Evolutionary conservation across 148 eudicot genomes (phyloP).

Genomic region (Euryodendron excelsum): DNA sequence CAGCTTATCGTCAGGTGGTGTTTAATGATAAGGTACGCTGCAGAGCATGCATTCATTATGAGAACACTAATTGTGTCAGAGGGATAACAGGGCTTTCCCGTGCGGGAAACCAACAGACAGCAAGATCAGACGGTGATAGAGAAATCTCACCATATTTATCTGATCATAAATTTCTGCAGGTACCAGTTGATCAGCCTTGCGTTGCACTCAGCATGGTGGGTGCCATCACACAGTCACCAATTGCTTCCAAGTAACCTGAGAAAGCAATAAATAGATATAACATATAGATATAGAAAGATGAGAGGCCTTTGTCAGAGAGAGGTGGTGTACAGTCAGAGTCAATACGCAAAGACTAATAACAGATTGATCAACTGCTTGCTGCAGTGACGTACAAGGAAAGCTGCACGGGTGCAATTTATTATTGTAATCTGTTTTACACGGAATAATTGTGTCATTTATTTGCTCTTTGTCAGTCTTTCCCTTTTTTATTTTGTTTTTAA

Average conservation of each 20-base stretch:
- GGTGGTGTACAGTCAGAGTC: too few species aligned
- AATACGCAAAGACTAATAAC: background rate
- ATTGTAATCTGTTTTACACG: background rate
- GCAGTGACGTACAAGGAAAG: background rate
- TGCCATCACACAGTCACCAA: slow-evolving; percentile 60
- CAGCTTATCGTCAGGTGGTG: too few species aligned
- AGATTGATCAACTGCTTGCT: background rate
- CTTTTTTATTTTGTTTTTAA: background rate
- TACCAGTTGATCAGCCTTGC: slow-evolving; percentile 82
- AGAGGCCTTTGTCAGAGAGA: too few species aligned
- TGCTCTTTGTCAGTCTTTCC: too few species aligned
- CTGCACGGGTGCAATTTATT: slow-evolving; percentile 5
- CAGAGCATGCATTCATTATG: background rate
- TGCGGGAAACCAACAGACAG: background rate
- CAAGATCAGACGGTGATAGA: background rate
- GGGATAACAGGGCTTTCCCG: background rate
- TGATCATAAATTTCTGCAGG: slow-evolving; percentile 37
- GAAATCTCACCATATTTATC: background rate
- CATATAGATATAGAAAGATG: background rate
- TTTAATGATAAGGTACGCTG: background rate
- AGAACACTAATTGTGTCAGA: background rate
- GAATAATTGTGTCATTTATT: too few species aligned
- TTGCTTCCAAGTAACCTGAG: slow-evolving; percentile 26
- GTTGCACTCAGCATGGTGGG: slow-evolving; percentile 64
- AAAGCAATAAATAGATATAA: too few species aligned